phyloP scores from a whole-genome alignment of 371 early-diverging fungal genomes.

The Amoeboaphelidium protococcarum region DNA sequence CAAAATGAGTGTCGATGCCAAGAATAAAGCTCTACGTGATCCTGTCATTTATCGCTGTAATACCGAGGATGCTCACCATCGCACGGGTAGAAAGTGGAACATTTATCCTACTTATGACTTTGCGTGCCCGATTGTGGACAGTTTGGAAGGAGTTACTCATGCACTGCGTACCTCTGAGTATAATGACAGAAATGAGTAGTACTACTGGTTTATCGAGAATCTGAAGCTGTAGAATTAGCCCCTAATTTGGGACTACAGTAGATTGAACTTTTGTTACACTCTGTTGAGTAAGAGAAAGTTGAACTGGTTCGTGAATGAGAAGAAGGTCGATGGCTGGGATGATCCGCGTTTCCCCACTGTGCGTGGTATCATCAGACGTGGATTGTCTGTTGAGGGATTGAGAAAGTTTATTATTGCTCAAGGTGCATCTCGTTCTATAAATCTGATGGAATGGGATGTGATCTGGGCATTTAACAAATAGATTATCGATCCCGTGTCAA shows the following conservation, averaged over 20 bases:
- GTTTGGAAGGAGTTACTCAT: constrained; percentile 93
- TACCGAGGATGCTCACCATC: constrained; percentile 49
- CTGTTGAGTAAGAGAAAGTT: constrained; percentile 97
- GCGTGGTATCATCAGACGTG: constrained; percentile 91
- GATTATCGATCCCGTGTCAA: constrained; percentile 82
- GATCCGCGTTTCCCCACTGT: constrained; percentile 99
- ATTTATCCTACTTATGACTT: constrained; percentile 99
- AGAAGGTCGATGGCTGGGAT: constrained; percentile 89
- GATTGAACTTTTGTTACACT: constrained; percentile 98
- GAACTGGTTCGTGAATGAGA: constrained; percentile 83
- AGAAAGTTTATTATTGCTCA: constrained; percentile 96
- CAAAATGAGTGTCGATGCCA: constrained; percentile 80
- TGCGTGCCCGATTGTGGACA: constrained; percentile 96
- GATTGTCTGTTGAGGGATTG: constrained; percentile 93
- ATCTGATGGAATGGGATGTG: constrained; percentile 98
- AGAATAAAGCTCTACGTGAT: constrained; percentile 95
- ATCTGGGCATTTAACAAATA: constrained; percentile 98
- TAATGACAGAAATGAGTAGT: constrained; percentile 95
- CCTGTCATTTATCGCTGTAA: constrained; percentile 97
- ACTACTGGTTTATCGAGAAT: constrained; percentile 90
- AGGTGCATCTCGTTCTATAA: constrained; percentile 88
- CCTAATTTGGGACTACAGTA: constrained; percentile 76
- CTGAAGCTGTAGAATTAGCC: constrained; percentile 59
- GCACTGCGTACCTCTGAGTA: constrained; percentile 97
- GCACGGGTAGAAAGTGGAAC: constrained; percentile 74